Evolutionary conservation across 495 filamentous ascomycete genomes (phyloP).

Genomic region (Daldinia decipiens): DNA sequence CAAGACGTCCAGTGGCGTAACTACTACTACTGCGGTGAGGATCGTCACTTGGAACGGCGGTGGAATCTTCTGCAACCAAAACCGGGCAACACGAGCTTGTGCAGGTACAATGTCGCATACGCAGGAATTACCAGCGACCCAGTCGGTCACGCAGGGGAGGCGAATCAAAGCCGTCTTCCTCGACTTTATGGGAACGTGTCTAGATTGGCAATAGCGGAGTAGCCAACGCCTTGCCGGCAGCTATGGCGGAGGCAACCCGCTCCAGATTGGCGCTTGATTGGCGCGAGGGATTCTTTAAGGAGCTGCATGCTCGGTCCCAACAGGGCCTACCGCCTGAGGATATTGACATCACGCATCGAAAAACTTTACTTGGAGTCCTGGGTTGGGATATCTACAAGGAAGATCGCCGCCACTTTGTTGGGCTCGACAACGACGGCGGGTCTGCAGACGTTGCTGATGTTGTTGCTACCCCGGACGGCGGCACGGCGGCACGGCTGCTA

Average conservation of each 20-base stretch:
- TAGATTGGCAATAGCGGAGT: constrained; percentile 57
- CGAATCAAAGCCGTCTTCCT: constrained; percentile 57
- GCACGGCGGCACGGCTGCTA: constrained; percentile 5
- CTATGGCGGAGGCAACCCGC: constrained; percentile 38
- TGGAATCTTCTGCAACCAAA: constrained; percentile 10
- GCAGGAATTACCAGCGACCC: constrained; percentile 15
- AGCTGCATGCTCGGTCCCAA: constrained; percentile 52
- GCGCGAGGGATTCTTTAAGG: constrained; percentile 60
- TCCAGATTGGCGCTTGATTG: constrained; percentile 60
- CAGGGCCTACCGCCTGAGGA: constrained; percentile 55
- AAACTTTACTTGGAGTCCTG: constrained; percentile 51
- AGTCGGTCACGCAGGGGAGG: constrained; percentile 9
- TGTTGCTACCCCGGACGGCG: constrained; percentile 21
- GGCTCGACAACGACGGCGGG: constrained; percentile 13
- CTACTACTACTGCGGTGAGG: neutral
- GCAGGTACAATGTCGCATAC: constrained; percentile 32
- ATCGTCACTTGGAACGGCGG: constrained; percentile 7
- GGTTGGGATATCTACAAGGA: constrained; percentile 37
- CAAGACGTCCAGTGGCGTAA: constrained; percentile 15
- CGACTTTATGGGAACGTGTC: constrained; percentile 61
- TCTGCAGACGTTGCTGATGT: neutral
- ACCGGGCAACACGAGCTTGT: constrained; percentile 7
- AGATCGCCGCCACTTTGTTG: constrained; percentile 42
- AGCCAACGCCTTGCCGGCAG: constrained; percentile 41
- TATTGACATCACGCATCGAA: constrained; percentile 59